Evolutionary conservation across 305 asterid species (phyloP).

Genomic region (Ajuga reptans): DNA sequence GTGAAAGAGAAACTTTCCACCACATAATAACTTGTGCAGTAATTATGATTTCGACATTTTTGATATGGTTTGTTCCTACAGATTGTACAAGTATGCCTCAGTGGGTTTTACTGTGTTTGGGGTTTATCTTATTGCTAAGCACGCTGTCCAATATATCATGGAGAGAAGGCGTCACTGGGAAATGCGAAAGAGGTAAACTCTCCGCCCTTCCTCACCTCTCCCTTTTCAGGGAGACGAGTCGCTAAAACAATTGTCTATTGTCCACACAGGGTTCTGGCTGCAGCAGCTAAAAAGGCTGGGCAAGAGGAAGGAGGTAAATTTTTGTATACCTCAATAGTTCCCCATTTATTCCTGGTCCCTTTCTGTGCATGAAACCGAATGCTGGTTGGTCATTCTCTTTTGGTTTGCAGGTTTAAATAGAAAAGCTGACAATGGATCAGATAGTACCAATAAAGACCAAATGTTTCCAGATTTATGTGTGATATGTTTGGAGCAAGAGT

Average conservation of each 20-base stretch:
- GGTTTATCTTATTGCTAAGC: conserved; percentile 68
- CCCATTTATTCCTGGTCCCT: background rate
- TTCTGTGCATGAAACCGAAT: conserved; percentile 2
- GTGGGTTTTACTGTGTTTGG: conserved; percentile 73
- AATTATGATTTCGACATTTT: background rate
- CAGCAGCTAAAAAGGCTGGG: conserved; percentile 79
- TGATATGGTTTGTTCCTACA: conserved; percentile 29
- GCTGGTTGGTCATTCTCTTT: conserved; percentile 9
- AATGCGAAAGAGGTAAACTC: conserved; percentile 61
- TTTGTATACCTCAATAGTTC: conserved; percentile 9
- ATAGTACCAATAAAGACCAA: conserved; percentile 43
- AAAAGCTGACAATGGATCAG: conserved; percentile 49
- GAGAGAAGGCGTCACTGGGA: conserved; percentile 92
- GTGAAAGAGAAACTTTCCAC: background rate
- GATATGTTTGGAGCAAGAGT: conserved; percentile 91
- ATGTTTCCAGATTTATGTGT: conserved; percentile 83
- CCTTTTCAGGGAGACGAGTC: background rate
- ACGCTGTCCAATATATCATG: conserved; percentile 56
- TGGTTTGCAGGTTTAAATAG: conserved; percentile 41
- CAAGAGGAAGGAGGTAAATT: conserved; percentile 60
- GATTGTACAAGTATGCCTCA: conserved; percentile 90
- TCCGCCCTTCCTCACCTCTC: background rate
- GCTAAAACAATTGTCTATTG: background rate
- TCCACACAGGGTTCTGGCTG: conserved; percentile 75
- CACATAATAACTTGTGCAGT: background rate